Percentiles rank a stretch among this genome's conserved stretches.
Evolutionary conservation across 2,329 filamentous ascomycete genomes (phyloP).

Genomic region (Penicillium sclerotiorum): DNA sequence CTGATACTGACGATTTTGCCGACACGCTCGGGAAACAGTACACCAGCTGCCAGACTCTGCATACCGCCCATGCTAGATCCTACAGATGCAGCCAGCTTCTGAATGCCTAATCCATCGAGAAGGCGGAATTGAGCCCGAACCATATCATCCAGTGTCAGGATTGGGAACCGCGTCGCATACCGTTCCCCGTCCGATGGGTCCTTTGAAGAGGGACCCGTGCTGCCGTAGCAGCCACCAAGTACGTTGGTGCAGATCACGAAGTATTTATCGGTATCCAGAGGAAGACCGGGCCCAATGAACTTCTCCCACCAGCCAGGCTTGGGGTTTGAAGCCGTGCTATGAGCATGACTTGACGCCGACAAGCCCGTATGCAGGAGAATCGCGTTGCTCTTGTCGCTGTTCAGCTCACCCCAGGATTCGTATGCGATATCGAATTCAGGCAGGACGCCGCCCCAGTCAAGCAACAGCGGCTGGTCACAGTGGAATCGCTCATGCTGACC

Average conservation of each 20-base stretch:
- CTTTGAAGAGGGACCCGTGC: conserved; percentile 83
- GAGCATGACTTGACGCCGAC: conserved; percentile 95
- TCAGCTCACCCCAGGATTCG: conserved; percentile 86
- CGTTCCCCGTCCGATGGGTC: conserved; percentile 85
- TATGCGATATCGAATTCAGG: conserved; percentile 87
- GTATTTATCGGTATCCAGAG: conserved; percentile 88
- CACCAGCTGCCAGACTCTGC: conserved; percentile 88
- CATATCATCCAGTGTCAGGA: conserved; percentile 96
- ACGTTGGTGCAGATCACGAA: conserved; percentile 97
- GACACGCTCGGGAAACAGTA: conserved; percentile 80
- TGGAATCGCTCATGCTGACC: conserved; percentile 80
- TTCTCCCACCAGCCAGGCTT: conserved; percentile 98
- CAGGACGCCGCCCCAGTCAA: conserved; percentile 95
- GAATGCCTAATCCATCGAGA: conserved; percentile 75
- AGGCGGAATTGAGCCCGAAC: conserved; percentile 92
- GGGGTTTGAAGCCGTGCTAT: conserved; percentile 82
- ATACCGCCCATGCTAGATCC: conserved; percentile 98
- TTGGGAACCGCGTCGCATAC: conserved; percentile 94
- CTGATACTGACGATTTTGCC: conserved; percentile 84
- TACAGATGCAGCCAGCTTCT: conserved; percentile 84
- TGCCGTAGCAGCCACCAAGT: conserved; percentile 92
- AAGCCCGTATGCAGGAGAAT: conserved; percentile 92
- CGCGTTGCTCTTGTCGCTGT: conserved; percentile 79
- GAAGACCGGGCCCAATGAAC: conserved; percentile 86
- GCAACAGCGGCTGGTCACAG: conserved; percentile 71